Percentiles rank a stretch among this genome's conserved stretches.
Conservation (phyloP, 495 filamentous ascomycete genomes). For the Trichoderma gamsii region DNA sequence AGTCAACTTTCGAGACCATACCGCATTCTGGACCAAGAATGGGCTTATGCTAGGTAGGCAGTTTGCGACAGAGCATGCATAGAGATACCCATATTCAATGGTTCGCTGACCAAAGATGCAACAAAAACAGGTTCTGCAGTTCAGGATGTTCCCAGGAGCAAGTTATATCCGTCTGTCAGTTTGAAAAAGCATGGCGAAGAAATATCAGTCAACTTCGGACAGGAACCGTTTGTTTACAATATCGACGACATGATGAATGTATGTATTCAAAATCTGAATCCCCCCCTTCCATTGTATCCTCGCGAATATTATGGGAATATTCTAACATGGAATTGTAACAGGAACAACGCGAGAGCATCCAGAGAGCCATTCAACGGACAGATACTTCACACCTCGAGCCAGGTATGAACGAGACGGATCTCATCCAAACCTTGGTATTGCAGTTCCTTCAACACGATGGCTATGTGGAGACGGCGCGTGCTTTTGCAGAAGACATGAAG, state of each 20-base stretch:
- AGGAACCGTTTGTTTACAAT: slow-evolving; percentile 82
- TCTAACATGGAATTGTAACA: slow-evolving; percentile 24
- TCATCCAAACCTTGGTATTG: slow-evolving; percentile 71
- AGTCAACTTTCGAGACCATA: slow-evolving; percentile 83
- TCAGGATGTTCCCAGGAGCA: slow-evolving; percentile 56
- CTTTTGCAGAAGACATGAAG: slow-evolving; percentile 79
- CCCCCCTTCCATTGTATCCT: slow-evolving; percentile 24
- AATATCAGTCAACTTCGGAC: slow-evolving; percentile 86
- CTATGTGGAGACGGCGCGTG: slow-evolving; percentile 88
- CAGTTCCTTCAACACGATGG: slow-evolving; percentile 94
- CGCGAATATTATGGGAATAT: not conserved
- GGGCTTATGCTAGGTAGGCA: slow-evolving; percentile 66
- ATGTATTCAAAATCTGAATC: slow-evolving; percentile 22
- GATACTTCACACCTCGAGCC: slow-evolving; percentile 55
- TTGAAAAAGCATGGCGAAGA: slow-evolving; percentile 86
- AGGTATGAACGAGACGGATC: slow-evolving; percentile 61
- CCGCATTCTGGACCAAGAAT: slow-evolving; percentile 94
- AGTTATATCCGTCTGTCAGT: slow-evolving; percentile 82
- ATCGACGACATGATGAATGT: slow-evolving; percentile 86
- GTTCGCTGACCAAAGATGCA: slow-evolving; percentile 15
- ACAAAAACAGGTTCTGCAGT: slow-evolving; percentile 64
- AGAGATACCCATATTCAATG: not conserved
- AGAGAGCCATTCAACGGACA: slow-evolving; percentile 34
- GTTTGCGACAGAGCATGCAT: not conserved
- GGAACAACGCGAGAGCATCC: slow-evolving; percentile 55